Percentiles rank a stretch among this genome's conserved stretches.
These are phyloP conservation scores for Macrolepiota albuminosa DNA, from an alignment of 768 basidiomycete species.

Conservation along the genomic window DNA sequence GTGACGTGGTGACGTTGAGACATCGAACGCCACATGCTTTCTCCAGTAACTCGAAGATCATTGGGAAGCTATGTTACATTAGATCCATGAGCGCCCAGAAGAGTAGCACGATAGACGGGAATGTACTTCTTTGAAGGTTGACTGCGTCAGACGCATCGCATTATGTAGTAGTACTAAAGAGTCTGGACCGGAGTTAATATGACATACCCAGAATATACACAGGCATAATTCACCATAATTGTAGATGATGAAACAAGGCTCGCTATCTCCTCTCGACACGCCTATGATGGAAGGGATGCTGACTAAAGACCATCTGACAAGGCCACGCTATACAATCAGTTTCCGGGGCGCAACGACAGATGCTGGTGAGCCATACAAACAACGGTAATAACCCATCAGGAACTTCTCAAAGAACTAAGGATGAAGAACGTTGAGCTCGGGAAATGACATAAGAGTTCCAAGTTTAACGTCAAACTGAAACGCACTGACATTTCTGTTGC, in stretches of 20 bases:
- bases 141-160: constrained; percentile 7
- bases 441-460: neutral
- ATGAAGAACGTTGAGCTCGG: neutral
- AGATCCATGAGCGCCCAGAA: neutral
- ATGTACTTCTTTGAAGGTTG: constrained; percentile 5
- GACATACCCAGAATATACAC: neutral
- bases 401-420: constrained; percentile 8
- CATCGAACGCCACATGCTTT: constrained; percentile 9
- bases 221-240: neutral
- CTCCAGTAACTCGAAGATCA: neutral
- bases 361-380: neutral
- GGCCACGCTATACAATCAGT: neutral
- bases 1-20: constrained; percentile 5
- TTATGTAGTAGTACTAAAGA: constrained; percentile 2
- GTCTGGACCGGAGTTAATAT: neutral
- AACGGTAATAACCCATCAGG: constrained; percentile 10
- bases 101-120: neutral
- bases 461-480: neutral
- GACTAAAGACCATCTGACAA: constrained; percentile 6
- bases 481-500: constrained; percentile 7
- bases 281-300: constrained; percentile 7
- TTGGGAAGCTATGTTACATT: constrained; percentile 3
- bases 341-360: neutral
- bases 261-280: constrained; percentile 7
- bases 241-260: constrained; percentile 10